These are phyloP conservation scores for Raffaelea arxii DNA, from an alignment of 2,329 filamentous ascomycete species.

Conservation along the genomic window DNA sequence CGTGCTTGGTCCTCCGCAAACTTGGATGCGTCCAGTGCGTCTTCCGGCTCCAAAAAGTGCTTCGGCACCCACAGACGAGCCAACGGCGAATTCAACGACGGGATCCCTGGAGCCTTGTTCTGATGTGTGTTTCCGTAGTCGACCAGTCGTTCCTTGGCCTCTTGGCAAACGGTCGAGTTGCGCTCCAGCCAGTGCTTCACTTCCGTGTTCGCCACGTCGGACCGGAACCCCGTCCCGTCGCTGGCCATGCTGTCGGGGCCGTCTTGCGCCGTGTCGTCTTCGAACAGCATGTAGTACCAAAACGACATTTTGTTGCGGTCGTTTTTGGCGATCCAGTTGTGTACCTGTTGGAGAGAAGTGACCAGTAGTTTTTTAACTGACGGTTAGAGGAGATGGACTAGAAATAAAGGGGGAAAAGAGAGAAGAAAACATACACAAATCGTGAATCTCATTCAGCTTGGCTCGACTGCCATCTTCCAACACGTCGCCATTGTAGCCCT, in stretches of 20 bases:
- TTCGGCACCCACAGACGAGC: slow-evolving; percentile 48
- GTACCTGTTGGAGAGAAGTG: slow-evolving; percentile 55
- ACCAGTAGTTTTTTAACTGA: slow-evolving; percentile 57
- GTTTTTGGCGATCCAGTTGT: slow-evolving; percentile 61
- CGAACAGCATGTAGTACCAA: slow-evolving; percentile 57
- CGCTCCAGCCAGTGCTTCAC: slow-evolving; percentile 53
- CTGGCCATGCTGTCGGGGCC: slow-evolving; percentile 41
- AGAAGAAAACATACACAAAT: slow-evolving; percentile 41
- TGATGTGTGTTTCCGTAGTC: slow-evolving; percentile 43
- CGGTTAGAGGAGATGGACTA: slow-evolving; percentile 12
- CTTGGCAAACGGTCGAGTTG: slow-evolving; percentile 48
- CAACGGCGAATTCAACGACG: slow-evolving; percentile 39
- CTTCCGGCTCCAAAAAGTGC: slow-evolving; percentile 34
- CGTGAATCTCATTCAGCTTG: slow-evolving; percentile 53
- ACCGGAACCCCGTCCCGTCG: slow-evolving; percentile 42
- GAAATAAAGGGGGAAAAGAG: neutral
- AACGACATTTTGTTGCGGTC: slow-evolving; percentile 62
- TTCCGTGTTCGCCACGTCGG: slow-evolving; percentile 48
- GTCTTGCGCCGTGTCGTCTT: slow-evolving; percentile 39
- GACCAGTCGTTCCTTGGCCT: slow-evolving; percentile 42
- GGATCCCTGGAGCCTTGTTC: slow-evolving; percentile 37
- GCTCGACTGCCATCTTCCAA: slow-evolving; percentile 46
- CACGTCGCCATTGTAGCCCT: slow-evolving; percentile 56
- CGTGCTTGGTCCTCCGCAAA: slow-evolving; percentile 50
- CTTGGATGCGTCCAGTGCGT: slow-evolving; percentile 44